Percentiles rank a stretch among this genome's conserved stretches.
phyloP scores from a whole-genome alignment of 1,284 basidiomycete genomes.

The Austroboletus novae-zelandiae region DNA sequence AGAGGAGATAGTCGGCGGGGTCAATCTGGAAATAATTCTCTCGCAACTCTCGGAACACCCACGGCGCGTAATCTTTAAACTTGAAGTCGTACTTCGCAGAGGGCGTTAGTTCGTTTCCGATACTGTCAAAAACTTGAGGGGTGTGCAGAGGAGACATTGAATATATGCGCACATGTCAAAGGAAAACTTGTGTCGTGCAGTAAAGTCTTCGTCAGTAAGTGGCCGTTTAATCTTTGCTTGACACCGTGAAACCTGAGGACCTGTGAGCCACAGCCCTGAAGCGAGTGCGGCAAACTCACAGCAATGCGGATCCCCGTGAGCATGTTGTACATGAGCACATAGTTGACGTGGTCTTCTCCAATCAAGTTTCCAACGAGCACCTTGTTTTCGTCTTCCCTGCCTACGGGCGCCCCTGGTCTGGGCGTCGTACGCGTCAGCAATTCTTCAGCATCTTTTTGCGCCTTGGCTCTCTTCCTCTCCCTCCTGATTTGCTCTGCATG shows the following conservation, averaged over 20 bases:
- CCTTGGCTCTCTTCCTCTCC: slow-evolving; percentile 74
- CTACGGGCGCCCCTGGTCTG: slow-evolving; percentile 14
- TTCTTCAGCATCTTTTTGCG: slow-evolving; percentile 46
- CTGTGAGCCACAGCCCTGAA: slow-evolving; percentile 19
- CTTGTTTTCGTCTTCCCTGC: slow-evolving; percentile 43
- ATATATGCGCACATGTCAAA: slow-evolving; percentile 83
- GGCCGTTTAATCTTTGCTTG: slow-evolving; percentile 91
- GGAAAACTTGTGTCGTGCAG: slow-evolving; percentile 90
- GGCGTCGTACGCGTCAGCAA: slow-evolving; percentile 41
- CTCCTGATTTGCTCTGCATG: slow-evolving; percentile 81
- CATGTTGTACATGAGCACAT: slow-evolving; percentile 99
- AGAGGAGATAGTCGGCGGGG: slow-evolving; percentile 95
- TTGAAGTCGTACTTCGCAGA: slow-evolving; percentile 98
- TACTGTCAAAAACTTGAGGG: slow-evolving; percentile 42
- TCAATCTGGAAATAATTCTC: slow-evolving; percentile 95
- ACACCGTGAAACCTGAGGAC: slow-evolving; percentile 83
- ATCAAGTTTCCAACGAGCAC: slow-evolving; percentile 94
- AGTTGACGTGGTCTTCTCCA: slow-evolving; percentile 96
- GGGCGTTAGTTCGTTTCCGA: slow-evolving; percentile 96
- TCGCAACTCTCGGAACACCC: slow-evolving; percentile 94
- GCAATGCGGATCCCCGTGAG: slow-evolving; percentile 96
- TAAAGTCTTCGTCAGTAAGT: slow-evolving; percentile 85
- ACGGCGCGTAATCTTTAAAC: slow-evolving; percentile 99
- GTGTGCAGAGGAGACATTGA: neutral
- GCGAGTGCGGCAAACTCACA: slow-evolving; percentile 45